Base-by-base conservation (phyloP, 495 filamentous ascomycete genomes). In the Hypoxylon crocopeplum region DNA sequence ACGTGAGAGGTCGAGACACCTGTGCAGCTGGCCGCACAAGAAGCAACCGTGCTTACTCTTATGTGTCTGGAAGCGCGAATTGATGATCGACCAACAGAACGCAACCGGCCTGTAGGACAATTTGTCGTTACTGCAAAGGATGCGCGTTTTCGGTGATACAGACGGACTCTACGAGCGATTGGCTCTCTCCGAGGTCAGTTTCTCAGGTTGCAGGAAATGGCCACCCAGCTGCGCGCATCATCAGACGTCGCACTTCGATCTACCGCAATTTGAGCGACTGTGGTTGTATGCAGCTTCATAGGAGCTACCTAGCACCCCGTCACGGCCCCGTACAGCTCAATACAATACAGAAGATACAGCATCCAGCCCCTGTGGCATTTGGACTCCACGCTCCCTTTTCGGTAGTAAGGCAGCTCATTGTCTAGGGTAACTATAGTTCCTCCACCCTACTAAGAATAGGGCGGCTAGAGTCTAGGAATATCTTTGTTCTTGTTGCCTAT, bases 61-160 rank as follows among this genome's bases (percentile, higher is more conserved):
- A 42, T 48, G 50, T 65, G 58, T 68, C 50, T 65, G 20, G 51
- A 59, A 57, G 44, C 25, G 13, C 54, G 41, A 65, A 54, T 57
- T 50, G 38, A 49, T 36, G 45, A 37, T 32, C 25, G 22, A 39
- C 49, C 59, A 59, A 61, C 59, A 33, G 40, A 53, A 48, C 25
- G 24, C 33, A 38, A 38, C 38, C 53, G 30, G 42, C 56, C 40
- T 36, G 68, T 70, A 66, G 65, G 65, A 70, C 68, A 49, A 64
- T 34, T 47, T 33, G 55, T 56, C 64, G 45, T 63, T 44, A 34
- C 34, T 48, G 48, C 56, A 53, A 48, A 56, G 32, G 40, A 56
- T 56, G 56, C 46, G 32, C 58, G 47, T 64, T 56, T 53, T 55
- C 49, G 42, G 60, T 63, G 29, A 38, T 47, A 59, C 67, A 51